Conservation (phyloP, 2,329 filamentous ascomycete genomes). For the Cordyceps sp. region DNA sequence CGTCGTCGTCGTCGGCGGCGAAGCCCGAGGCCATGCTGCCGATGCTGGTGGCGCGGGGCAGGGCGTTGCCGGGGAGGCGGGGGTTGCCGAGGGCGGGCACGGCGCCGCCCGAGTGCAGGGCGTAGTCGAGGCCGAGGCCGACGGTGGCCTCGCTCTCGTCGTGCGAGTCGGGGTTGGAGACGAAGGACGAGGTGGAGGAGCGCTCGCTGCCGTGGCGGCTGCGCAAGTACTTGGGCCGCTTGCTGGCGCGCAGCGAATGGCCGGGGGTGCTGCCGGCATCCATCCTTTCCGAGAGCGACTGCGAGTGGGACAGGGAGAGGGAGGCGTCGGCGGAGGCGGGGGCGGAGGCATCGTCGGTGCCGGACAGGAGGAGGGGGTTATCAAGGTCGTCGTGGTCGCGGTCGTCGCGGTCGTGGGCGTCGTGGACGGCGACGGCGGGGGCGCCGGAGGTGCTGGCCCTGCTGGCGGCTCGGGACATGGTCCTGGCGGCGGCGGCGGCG, state of each 20-base stretch:
- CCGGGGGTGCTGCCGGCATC: conserved; percentile 32
- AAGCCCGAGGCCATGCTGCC: conserved; percentile 65
- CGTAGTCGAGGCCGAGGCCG: conserved; percentile 54
- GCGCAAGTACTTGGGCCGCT: conserved; percentile 39
- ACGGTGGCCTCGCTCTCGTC: conserved; percentile 61
- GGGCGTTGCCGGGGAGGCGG: conserved; percentile 32
- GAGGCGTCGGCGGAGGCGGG: too few relatives aligned
- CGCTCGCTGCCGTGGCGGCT: conserved; percentile 40
- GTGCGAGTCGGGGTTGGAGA: conserved; percentile 33
- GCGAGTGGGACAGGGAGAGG: conserved; percentile 15
- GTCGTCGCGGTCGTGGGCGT: conserved; percentile 6
- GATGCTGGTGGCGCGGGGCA: conserved; percentile 68
- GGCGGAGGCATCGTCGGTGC: conserved; percentile 9
- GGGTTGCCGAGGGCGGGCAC: conserved; percentile 37
- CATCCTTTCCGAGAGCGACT: conserved; percentile 12
- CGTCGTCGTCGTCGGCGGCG: conserved; percentile 38
- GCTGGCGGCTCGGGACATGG: conserved; percentile 33
- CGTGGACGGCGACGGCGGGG: not conserved
- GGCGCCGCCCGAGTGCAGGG: conserved; percentile 67
- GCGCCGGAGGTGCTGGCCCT: conserved; percentile 17
- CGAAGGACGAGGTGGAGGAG: conserved; percentile 43
- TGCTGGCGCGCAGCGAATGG: conserved; percentile 23
- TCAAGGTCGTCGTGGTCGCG: conserved; percentile 9
- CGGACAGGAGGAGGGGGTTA: conserved; percentile 13
- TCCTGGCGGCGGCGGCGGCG: conserved; percentile 34